A percentile compares a stretch with the other conserved stretches of the same genome.
Conservation (phyloP, 768 basidiomycete genomes). For the Hydnomerulius pinastri region DNA sequence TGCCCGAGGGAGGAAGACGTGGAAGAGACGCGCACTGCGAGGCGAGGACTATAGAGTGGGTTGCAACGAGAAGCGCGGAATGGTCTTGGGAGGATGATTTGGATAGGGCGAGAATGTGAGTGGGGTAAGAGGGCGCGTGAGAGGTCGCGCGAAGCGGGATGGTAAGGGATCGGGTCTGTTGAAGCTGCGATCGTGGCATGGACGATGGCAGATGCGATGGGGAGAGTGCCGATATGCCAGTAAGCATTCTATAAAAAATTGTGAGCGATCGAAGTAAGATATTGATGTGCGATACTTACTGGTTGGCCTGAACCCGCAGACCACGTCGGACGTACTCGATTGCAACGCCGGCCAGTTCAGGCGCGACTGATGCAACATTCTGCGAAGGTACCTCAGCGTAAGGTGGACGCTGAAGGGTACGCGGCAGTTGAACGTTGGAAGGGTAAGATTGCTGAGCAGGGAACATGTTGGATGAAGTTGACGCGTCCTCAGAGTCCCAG, state of each 20-base stretch:
- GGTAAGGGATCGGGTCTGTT: slow-evolving; percentile 31
- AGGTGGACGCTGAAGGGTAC: slow-evolving; percentile 63
- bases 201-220: slow-evolving; percentile 43
- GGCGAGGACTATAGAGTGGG: slow-evolving; percentile 70
- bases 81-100: slow-evolving; percentile 32
- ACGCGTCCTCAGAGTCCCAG: slow-evolving; percentile 35
- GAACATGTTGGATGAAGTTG: slow-evolving; percentile 28
- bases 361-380: slow-evolving; percentile 54
- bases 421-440: slow-evolving; percentile 64
- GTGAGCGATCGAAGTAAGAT: slow-evolving; percentile 31
- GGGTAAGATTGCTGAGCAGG: slow-evolving; percentile 30
- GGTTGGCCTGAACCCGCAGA: slow-evolving; percentile 45
- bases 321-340: slow-evolving; percentile 62
- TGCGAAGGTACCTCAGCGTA: slow-evolving; percentile 59
- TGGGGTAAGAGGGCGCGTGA: slow-evolving; percentile 37
- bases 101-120: slow-evolving; percentile 54
- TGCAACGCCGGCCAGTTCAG: slow-evolving; percentile 52
- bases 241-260: slow-evolving; percentile 38
- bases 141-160: slow-evolving; percentile 33
- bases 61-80: slow-evolving; percentile 54
- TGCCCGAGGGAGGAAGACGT: slow-evolving; percentile 43
- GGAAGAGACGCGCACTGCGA: slow-evolving; percentile 69
- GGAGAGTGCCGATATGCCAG: slow-evolving; percentile 47
- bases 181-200: slow-evolving; percentile 32
- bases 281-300: slow-evolving; percentile 35